Percentiles rank a stretch among this genome's conserved stretches.
These are phyloP conservation scores for Alternaria viburni DNA, from an alignment of 2,329 filamentous ascomycete genomes.

Conservation along the genomic window DNA sequence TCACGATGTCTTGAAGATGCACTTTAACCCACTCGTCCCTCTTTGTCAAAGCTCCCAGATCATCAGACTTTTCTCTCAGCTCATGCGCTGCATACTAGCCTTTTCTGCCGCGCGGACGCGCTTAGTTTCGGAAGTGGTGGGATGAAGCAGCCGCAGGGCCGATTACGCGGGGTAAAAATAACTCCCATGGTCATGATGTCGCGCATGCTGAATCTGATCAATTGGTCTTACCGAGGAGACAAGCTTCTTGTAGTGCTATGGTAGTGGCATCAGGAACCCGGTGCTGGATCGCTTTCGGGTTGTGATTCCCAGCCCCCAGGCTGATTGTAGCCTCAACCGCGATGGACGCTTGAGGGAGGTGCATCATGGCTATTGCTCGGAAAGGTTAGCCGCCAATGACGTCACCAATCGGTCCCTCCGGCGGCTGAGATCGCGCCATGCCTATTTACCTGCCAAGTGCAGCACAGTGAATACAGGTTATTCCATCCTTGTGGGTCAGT, in stretches of 20 bases:
- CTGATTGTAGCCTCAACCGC: background rate
- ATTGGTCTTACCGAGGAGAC: background rate
- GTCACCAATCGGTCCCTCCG: slow-evolving; percentile 16
- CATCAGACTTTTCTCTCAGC: background rate
- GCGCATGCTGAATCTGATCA: background rate
- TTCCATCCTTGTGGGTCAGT: slow-evolving; percentile 10
- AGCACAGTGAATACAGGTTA: slow-evolving; percentile 34
- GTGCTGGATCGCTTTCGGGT: background rate
- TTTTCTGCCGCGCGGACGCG: background rate
- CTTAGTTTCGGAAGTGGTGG: background rate
- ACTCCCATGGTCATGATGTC: background rate
- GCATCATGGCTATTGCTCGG: background rate
- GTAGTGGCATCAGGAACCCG: background rate
- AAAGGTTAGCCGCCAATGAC: slow-evolving; percentile 6
- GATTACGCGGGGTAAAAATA: background rate
- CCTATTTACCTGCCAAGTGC: slow-evolving; percentile 13
- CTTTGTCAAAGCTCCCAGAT: background rate
- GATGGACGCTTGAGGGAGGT: slow-evolving; percentile 1
- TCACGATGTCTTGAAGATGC: background rate
- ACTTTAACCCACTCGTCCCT: background rate
- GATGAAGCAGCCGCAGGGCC: background rate
- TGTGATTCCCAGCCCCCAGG: background rate
- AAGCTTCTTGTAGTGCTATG: background rate
- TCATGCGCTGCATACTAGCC: background rate
- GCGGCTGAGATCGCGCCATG: slow-evolving; percentile 9